Evolutionary conservation across 441 rosid species (phyloP).

Genomic region (Erodium trifolium): DNA sequence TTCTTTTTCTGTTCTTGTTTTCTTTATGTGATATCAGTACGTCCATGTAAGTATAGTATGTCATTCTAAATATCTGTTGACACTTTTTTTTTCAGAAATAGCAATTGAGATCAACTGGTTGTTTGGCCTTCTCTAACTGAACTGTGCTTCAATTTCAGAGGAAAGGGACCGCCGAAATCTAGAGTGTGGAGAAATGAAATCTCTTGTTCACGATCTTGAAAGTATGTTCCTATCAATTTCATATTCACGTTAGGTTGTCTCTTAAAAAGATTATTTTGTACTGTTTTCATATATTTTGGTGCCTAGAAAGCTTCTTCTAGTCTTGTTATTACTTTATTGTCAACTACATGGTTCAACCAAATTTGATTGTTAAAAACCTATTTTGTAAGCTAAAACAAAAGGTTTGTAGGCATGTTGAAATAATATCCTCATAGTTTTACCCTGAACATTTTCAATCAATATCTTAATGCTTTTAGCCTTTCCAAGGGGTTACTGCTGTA

Average conservation of each 20-base stretch:
- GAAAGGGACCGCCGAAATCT: slow-evolving; percentile 48
- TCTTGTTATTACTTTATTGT: not conserved
- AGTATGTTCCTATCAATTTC: slow-evolving; percentile 35
- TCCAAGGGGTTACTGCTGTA: too few species aligned
- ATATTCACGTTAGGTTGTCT: not conserved
- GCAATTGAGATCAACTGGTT: slow-evolving; percentile 4
- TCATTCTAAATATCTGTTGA: not conserved
- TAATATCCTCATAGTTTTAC: too few species aligned
- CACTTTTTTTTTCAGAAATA: not conserved
- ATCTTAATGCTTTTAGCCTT: too few species aligned
- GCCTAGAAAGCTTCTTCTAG: not conserved
- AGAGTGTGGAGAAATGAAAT: slow-evolving; percentile 56
- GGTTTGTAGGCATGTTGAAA: too few species aligned
- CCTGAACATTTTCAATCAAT: too few species aligned
- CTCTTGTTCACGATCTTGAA: slow-evolving; percentile 60
- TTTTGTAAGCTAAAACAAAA: too few species aligned
- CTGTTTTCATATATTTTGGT: not conserved
- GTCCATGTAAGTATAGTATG: not conserved
- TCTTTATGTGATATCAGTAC: not conserved
- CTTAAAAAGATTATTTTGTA: not conserved
- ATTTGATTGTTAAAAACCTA: too few species aligned
- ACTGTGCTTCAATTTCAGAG: slow-evolving; percentile 38
- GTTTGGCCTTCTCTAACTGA: slow-evolving; percentile 11
- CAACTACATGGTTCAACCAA: not conserved
- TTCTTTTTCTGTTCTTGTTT: not conserved